Evolutionary conservation across 1,139 yeast species (phyloP), one percentile per base, ranked within the genome.

Genomic region (Yamadazyma dendronema): DNA sequence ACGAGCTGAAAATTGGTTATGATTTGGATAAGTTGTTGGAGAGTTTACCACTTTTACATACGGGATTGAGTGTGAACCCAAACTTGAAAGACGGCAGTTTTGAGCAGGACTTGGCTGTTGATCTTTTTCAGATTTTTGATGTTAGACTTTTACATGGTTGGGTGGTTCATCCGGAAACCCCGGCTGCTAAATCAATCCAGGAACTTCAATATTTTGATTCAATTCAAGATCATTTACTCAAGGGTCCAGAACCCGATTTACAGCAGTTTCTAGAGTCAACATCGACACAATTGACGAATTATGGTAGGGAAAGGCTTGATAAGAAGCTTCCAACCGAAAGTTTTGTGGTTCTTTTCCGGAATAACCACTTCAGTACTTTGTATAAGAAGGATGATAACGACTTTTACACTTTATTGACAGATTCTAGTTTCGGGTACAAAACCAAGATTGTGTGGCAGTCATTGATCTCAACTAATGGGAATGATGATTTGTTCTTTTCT

Each of bases 341-440:
- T 30, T 69, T 84, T 43, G 72, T 80, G 1, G 78, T 89, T 0
- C 74, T 89, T 41, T 89, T 89, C 65, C 69, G 96, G 50, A 89
- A 89, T 57, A 87, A 88, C 57, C 96, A 88, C 58, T 89, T 86
- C 59, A 76, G 77, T 41, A 84, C 96, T 0, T 59, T 88, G 11
- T 74, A 74, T 53, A 84, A 84, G 52, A 68, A 69, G 34, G 55
- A 60, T 31, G 59, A 69, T 45, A 58, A 66, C 36, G 74, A 72
- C 49, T 59, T 87, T 40, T 79, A 78, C 57, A 54, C 79, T 3
- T 59, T 89, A 32, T 79, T 87, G 7, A 85, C 95, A 3, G 96
- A 89, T 56, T 64, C 74, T 16, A 86, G 92, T 2, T 84, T 79
- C 49, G 49, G 52, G 23, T 59, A 64, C 12, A 67, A 71, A 29